Conservation (phyloP, 371 early-diverging fungal species). For the Blakeslea trispora region DNA sequence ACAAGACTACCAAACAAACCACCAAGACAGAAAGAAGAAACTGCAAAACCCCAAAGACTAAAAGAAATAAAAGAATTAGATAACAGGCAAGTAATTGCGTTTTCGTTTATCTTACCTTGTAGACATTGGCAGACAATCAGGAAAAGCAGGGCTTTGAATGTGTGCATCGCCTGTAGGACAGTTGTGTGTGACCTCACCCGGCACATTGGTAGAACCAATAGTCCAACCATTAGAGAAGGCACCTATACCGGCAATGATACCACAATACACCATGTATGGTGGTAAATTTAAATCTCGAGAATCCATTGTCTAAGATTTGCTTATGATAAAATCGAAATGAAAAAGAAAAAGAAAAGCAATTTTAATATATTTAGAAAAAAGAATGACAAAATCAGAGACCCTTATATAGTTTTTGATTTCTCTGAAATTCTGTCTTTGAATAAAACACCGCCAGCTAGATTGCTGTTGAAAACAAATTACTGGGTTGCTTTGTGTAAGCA, state of each 20-base stretch:
- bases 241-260: constrained; percentile 36
- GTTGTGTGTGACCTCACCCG: constrained; percentile 35
- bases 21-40: constrained; percentile 65
- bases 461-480: neutral
- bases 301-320: constrained; percentile 30
- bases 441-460: neutral
- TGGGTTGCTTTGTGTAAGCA: too few species aligned
- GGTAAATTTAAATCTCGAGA: constrained; percentile 42
- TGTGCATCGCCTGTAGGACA: constrained; percentile 26
- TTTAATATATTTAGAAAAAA: neutral
- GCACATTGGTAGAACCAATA: constrained; percentile 52
- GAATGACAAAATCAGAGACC: neutral
- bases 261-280: constrained; percentile 47
- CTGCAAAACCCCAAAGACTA: constrained; percentile 42
- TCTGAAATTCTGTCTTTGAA: neutral
- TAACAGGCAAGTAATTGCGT: neutral
- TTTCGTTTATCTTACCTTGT: neutral
- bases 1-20: constrained; percentile 69
- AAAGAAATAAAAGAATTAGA: constrained; percentile 54
- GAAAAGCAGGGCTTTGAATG: constrained; percentile 22
- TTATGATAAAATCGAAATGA: constrained; percentile 2
- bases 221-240: constrained; percentile 48
- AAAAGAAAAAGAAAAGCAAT: neutral
- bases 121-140: constrained; percentile 38
- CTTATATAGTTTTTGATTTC: neutral